Evolutionary conservation across 2,329 filamentous ascomycete species (phyloP), one percentile per base, ranked within the genome.

Genomic region (Fusarium illudens): DNA sequence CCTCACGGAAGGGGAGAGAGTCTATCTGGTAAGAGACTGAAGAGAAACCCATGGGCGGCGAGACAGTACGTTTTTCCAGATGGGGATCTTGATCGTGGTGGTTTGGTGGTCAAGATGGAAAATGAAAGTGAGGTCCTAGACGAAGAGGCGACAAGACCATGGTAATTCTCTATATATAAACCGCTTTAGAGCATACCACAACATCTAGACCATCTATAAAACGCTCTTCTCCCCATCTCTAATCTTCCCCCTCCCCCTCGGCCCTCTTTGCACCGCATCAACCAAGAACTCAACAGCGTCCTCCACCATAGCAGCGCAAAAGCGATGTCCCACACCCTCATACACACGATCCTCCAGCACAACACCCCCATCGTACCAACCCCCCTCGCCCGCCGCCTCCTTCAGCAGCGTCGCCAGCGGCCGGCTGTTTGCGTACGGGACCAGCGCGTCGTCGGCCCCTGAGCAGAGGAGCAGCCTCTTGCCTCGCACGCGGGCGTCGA

Each of bases 381-480:
- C 76, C 3, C 52, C 59, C 27, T 67, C 65, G 1, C 73, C 76
- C 4, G 77, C 79, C 1, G 87, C 88, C 8, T 82, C 78, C 73
- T 88, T 87, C 58, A 96, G 78, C 65, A 89, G 86, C 0, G 83
- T 77, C 20, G 92, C 65, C 64, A 95, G 91, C 0, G 86, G 83
- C 8, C 62, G 73, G 85, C 81, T 4, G 84, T 84, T 57, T 83
- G 79, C 78, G 71, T 92, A 91, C 13, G 92, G 92, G 15, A 96
- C 92, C 4, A 95, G 78, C 71, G 88, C 89, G 74, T 96, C 92
- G 1, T 81, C 86, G 0, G 81, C 88, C 3, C 91, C 91, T 1
- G 87, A 90, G 60, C 90, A 85, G 37, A 88, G 80, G 22, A 93
- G 80, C 25, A 93, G 80, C 63, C 81, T 86, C 81, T 93, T 94